Evolutionary conservation across 2,329 filamentous ascomycete genomes (phyloP), one percentile per base, ranked within the genome.

Genomic region (Calonectria pauciramosa): DNA sequence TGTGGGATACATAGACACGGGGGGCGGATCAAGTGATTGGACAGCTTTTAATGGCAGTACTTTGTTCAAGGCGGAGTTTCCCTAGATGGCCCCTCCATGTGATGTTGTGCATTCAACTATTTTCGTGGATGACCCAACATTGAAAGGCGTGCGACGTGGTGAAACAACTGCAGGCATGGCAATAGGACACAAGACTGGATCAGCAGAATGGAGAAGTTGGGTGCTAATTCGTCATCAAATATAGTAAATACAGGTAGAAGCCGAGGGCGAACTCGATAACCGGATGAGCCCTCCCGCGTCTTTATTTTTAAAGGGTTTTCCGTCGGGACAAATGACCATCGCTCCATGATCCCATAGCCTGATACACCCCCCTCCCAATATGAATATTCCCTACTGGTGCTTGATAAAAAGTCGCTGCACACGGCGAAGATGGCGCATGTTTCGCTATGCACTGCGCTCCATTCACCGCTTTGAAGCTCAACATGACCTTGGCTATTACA

Each of bases 401-500:
- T 80, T 73, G 70, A 78, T 76, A 75, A 77, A 75, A 71, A 77
- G 67, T 71, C 71, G 54, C 70, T 71, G 59, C 65, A 78, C 72
- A 73, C 56, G 60, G 59, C 56, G 47, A 26, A 60, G 66, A 41
- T 56, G 32, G 13, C n/a, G 36, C 67, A 73, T 63, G 38, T 47
- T 75, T 47, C 41, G 67, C 63, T 70, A 70, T 65, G 60, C 66
- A 51, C 72, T 76, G 63, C 73, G 72, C 51, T 75, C 70, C 70
- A 75, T 77, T 63, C 67, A 23, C 44, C 69, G 38, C 56, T 30
- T 68, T 41, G 41, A 68, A 54, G 52, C 34, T 63, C 23, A 32
- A 30, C n/a, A 32, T 44, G 38, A 59, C 56, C 64, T 67, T 67
- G 70, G 51, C 73, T 68, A 72, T 49, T 60, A 30, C 34, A 36